Evolutionary conservation across 306 rosid genomes (phyloP), one percentile per base, ranked within the genome.

Genomic region (Ormosia semicastrata): DNA sequence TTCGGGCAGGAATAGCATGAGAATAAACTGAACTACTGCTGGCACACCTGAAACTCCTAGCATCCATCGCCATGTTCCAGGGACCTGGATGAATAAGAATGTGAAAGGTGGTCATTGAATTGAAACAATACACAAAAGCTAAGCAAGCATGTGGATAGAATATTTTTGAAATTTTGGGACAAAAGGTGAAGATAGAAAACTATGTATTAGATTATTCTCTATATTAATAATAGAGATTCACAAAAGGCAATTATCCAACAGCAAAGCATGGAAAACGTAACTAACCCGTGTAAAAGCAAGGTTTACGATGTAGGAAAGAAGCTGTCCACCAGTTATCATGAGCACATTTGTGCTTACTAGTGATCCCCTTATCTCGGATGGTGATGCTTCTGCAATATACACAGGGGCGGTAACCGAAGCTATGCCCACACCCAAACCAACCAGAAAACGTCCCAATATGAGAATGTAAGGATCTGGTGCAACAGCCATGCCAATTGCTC

Each of bases 31-130:
- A 88, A 93, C 57, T 32, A 93, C 11, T 40, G 98, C 98, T 44
- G 98, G 98, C 18, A 95, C 72, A 13, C 88, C 93, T 3, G 98
- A 85, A 86, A 86, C 97, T 46, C 98, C 98, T 6, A 95, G 89
- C 98, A 95, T 93, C 97, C 98, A 93, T 68, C 98, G 78, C 98
- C 98, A 94, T 30, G 98, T 94, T 54, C 98, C 98, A 1, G 89
- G 94, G 75, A 92, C 96, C 94, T 93, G 79, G 49, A 72, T 24
- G 33, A 36, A 49, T 44, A 84, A 57, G 24, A 60, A 15, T n/a
- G 14, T 52, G 59, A 81, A 44, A 79, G 80, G 40, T 36, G 37
- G 3, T 17, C 29, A 36, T 10, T 57, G 11, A 57, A 57, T 10
- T 57, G 11, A 57, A 57, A 57, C 32, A 17, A 57, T 18, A 17